phyloP scores from a whole-genome alignment of 768 basidiomycete species.

The Tulasnella sp. region DNA sequence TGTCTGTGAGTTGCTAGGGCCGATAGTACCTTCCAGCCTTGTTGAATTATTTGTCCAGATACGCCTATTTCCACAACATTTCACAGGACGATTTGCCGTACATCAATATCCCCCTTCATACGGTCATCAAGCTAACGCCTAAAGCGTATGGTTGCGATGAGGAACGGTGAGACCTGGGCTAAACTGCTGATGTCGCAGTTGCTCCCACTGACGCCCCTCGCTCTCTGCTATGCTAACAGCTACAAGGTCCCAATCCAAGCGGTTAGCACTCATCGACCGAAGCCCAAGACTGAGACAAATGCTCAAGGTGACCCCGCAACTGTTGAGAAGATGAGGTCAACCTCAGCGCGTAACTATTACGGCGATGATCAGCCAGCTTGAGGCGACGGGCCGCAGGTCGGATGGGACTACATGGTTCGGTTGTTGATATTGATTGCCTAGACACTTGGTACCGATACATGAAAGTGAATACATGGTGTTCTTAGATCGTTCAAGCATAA shows the following conservation, averaged over 20 bases:
- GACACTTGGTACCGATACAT: not conserved
- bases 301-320: not conserved
- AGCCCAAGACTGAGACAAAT: conserved; percentile 13
- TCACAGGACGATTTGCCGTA: conserved; percentile 93
- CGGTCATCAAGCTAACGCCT: conserved; percentile 95
- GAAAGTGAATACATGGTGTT: not conserved
- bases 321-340: not conserved
- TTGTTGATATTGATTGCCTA: not conserved
- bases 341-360: conserved; percentile 15
- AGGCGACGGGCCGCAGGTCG: not conserved
- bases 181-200: not conserved
- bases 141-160: conserved; percentile 99
- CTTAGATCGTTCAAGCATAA: not conserved
- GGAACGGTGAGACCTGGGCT: conserved; percentile 51
- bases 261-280: conserved; percentile 22
- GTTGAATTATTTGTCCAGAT: conserved; percentile 41
- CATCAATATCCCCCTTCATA: conserved; percentile 94
- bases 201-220: not conserved
- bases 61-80: conserved; percentile 93
- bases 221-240: not conserved
- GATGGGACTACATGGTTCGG: not conserved
- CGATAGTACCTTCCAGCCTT: not conserved
- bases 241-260: conserved; percentile 22
- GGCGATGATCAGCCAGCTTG: conserved; percentile 6
- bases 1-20: conserved; percentile 34